A percentile compares a stretch with the other conserved stretches of the same genome.
These are phyloP conservation scores for Alternaria triticina DNA, from an alignment of 2,329 filamentous ascomycete genomes.

Conservation along the genomic window DNA sequence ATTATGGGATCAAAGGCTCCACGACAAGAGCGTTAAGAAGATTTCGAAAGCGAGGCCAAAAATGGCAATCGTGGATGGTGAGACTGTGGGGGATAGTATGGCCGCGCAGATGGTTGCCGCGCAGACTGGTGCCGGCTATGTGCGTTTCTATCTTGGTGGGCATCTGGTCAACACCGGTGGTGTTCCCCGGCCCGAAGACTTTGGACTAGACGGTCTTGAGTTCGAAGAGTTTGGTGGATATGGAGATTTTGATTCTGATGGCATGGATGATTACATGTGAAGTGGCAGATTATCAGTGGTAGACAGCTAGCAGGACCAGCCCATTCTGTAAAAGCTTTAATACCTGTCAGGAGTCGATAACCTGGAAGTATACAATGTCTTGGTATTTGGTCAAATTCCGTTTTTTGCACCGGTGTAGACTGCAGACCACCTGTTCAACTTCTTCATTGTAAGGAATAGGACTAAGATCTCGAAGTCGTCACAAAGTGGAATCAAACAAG, in stretches of 20 bases:
- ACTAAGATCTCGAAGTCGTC: neutral
- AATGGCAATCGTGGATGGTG: neutral
- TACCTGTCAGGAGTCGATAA: neutral
- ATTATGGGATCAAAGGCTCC: neutral
- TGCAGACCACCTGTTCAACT: neutral
- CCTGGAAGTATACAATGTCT: neutral
- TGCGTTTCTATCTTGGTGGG: neutral
- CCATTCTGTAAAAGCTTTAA: fast-evolving
- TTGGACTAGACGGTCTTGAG: too few relatives aligned
- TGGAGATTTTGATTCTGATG: too few relatives aligned
- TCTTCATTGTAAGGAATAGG: neutral
- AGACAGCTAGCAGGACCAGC: neutral
- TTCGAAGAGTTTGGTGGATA: too few relatives aligned
- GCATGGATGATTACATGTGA: too few relatives aligned
- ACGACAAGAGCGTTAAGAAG: neutral
- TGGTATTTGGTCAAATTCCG: neutral
- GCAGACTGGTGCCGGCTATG: fast-evolving
- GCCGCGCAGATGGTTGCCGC: neutral
- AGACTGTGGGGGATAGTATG: neutral
- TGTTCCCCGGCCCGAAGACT: too few relatives aligned
- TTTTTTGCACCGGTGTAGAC: neutral
- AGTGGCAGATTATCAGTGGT: neutral
- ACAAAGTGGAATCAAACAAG: neutral
- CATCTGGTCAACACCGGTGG: neutral
- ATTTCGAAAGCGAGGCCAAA: neutral